Conservation (phyloP, 1,284 basidiomycete species). For the Rhodotorula sp. region DNA sequence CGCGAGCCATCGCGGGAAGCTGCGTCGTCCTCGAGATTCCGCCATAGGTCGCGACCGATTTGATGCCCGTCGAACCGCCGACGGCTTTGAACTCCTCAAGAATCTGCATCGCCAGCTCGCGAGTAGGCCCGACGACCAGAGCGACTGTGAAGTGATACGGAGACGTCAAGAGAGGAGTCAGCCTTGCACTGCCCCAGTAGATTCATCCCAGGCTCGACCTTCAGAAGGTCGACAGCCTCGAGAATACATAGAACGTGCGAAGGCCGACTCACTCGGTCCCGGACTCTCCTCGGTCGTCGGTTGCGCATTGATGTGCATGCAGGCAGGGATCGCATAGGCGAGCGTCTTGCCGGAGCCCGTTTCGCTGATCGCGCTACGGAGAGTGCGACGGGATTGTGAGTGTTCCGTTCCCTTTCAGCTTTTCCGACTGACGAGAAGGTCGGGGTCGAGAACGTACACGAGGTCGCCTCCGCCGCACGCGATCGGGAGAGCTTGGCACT, state of each 20-base stretch:
- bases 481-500: slow-evolving; percentile 52
- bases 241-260: background rate
- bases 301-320: slow-evolving; percentile 69
- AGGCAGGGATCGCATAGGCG: slow-evolving; percentile 90
- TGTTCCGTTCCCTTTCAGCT: background rate
- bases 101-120: slow-evolving; percentile 54
- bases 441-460: slow-evolving; percentile 9
- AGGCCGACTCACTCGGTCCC: slow-evolving; percentile 12
- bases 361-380: slow-evolving; percentile 54
- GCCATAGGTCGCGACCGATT: background rate
- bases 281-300: background rate
- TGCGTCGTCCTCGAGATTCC: slow-evolving; percentile 89
- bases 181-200: background rate
- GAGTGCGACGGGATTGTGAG: background rate
- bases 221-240: too few species aligned
- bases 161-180: background rate
- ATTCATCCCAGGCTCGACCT: background rate
- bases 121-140: slow-evolving; percentile 1
- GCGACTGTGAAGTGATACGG: background rate
- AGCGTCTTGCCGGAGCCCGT: slow-evolving; percentile 98
- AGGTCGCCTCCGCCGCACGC: slow-evolving; percentile 49
- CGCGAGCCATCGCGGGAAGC: slow-evolving; percentile 57
- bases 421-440: too few species aligned
- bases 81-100: background rate
- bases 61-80: background rate